phyloP scores from a whole-genome alignment of 768 basidiomycete genomes.

The Mrakia gelida region DNA sequence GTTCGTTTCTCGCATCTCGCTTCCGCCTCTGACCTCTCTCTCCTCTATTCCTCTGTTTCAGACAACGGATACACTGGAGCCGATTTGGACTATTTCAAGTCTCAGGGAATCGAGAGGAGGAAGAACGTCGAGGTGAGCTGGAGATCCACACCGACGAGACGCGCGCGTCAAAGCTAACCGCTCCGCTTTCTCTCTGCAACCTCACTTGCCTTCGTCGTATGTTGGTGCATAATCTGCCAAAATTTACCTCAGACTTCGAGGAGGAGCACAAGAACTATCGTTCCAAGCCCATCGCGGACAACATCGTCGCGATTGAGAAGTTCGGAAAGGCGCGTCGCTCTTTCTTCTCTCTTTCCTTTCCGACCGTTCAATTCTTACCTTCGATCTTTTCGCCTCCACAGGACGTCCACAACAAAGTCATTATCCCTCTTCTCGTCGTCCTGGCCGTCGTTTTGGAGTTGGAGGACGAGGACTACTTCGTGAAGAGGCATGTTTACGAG shows the following conservation, averaged over 20 bases:
- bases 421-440: slow-evolving; percentile 45
- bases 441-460: slow-evolving; percentile 55
- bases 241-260: background rate
- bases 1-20: too few relatives aligned
- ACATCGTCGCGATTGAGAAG: background rate
- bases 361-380: background rate
- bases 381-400: background rate
- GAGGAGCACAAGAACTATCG: background rate
- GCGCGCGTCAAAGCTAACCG: too few relatives aligned
- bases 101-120: slow-evolving; percentile 1
- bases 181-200: background rate
- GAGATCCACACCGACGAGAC: too few relatives aligned
- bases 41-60: background rate
- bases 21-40: too few relatives aligned
- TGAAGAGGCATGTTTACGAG: slow-evolving; percentile 51
- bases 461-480: slow-evolving; percentile 50
- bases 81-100: background rate
- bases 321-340: background rate
- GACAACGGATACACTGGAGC: background rate
- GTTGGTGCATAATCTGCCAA: background rate
- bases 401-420: slow-evolving; percentile 49
- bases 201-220: background rate
- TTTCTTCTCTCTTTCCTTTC: background rate
- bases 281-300: slow-evolving; percentile 10
- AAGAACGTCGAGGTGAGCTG: background rate